A percentile compares a stretch with the other conserved stretches of the same genome.
Conservation (phyloP, 495 filamentous ascomycete genomes). For the Aspergillus affinis region DNA sequence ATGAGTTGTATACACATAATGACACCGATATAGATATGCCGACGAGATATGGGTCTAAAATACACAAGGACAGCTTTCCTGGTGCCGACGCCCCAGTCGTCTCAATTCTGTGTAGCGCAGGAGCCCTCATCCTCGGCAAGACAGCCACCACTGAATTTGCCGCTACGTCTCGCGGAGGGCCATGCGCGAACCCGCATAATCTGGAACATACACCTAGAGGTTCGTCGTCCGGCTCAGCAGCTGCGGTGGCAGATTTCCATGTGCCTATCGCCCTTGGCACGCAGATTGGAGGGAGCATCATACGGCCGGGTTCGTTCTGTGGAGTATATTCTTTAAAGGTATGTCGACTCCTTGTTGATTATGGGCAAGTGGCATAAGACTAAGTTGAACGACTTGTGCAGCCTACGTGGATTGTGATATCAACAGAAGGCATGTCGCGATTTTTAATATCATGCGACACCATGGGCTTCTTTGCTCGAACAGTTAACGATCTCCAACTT, state of each 20-base stretch:
- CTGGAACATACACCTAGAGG: constrained; percentile 14
- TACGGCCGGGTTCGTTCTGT: constrained; percentile 55
- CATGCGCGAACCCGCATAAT: constrained; percentile 11
- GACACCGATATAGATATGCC: constrained; percentile 12
- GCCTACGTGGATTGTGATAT: constrained; percentile 56
- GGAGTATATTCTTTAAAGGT: constrained; percentile 53
- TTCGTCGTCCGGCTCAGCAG: constrained; percentile 17
- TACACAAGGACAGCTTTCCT: constrained; percentile 13
- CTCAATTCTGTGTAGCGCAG: constrained; percentile 12
- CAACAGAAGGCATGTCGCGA: constrained; percentile 49
- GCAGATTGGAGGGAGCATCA: constrained; percentile 32
- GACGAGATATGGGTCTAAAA: constrained; percentile 13
- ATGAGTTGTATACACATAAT: background rate
- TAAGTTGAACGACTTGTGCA: background rate
- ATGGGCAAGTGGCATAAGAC: background rate
- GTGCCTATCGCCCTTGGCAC: constrained; percentile 16
- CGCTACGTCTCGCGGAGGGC: constrained; percentile 3
- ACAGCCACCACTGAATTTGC: constrained; percentile 21
- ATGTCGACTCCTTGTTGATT: background rate
- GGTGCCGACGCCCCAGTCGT: constrained; percentile 12
- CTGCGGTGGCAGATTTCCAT: constrained; percentile 18
- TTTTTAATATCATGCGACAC: constrained; percentile 54
- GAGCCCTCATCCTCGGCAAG: constrained; percentile 19
- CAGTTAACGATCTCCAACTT: constrained; percentile 49
- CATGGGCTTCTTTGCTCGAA: constrained; percentile 50